Percentiles rank a stretch among this genome's conserved stretches.
phyloP scores from a whole-genome alignment of 2,329 filamentous ascomycete species.

The Alternaria gansuensis region DNA sequence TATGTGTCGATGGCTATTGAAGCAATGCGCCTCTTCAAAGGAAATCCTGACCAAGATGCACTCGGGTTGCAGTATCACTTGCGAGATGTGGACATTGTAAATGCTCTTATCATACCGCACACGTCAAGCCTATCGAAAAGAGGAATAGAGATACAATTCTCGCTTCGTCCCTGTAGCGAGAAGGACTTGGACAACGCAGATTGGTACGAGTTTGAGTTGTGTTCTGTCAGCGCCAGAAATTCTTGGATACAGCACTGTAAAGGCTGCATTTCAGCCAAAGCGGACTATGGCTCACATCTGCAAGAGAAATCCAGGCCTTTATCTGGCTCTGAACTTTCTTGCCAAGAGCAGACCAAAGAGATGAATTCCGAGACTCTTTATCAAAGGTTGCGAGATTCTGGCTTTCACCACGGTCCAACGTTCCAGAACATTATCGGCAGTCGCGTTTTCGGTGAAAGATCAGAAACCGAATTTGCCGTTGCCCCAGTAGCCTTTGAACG shows the following conservation, averaged over 20 bases:
- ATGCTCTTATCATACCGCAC: slow-evolving; percentile 34
- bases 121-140: slow-evolving; percentile 1
- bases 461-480: slow-evolving; percentile 7
- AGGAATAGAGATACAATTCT: slow-evolving; percentile 27
- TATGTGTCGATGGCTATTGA: slow-evolving; percentile 58
- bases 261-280: slow-evolving; percentile 5
- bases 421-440: slow-evolving; percentile 22
- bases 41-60: neutral
- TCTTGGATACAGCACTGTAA: slow-evolving; percentile 12
- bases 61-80: slow-evolving; percentile 20
- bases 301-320: neutral
- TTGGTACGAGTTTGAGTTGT: slow-evolving; percentile 15
- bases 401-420: slow-evolving; percentile 25
- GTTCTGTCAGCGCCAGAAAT: slow-evolving; percentile 1
- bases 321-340: neutral
- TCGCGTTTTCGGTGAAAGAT: neutral
- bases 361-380: slow-evolving; percentile 36
- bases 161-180: slow-evolving; percentile 8
- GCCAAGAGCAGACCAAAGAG: neutral
- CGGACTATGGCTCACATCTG: neutral
- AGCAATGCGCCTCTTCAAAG: slow-evolving; percentile 24
- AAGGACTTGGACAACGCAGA: slow-evolving; percentile 9
- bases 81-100: slow-evolving; percentile 30
- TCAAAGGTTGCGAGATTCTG: slow-evolving; percentile 54
- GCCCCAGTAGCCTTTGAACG: neutral